Evolutionary conservation across 2,329 filamentous ascomycete species (phyloP), one percentile per base, ranked within the genome.

Genomic region (Elsinoe batatas): DNA sequence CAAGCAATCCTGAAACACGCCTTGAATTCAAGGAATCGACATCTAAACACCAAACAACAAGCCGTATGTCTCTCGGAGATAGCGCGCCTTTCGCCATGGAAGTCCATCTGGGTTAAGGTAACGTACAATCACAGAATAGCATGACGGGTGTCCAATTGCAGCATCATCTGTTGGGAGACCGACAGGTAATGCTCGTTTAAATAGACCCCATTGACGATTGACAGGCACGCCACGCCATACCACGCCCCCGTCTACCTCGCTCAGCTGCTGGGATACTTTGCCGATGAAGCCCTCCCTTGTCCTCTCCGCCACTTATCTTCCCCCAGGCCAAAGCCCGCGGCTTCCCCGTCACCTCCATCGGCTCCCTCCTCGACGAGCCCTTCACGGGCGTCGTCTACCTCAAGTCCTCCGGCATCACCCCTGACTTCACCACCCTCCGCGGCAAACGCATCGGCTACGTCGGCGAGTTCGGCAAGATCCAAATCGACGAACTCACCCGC

Each of bases 361-460:
- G 85, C 37, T 87, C 83, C 30, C 79, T 90, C 2, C 81, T 90
- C 53, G 85, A 90, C 61, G 86, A 90, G 67, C 86, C 86, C 30
- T 90, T 90, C 71, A 89, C 86, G 0, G 85, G 86, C 13, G 83
- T 89, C 53, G 81, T 89, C 49, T 89, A 89, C 69, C 79, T 89
- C 65, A 88, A 87, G 68, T 76, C 78, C 47, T 85, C 81, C 46
- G 85, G 85, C 56, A 88, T 89, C 71, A 88, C 84, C 30, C 72
- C 81, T 46, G 85, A 89, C 73, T 89, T 90, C 73, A 79, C 76
- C 66, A 84, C 83, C 38, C 79, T 90, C 62, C 85, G 84, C 70
- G 85, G 84, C 62, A 88, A 88, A 73, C 80, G 79, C 20, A 89
- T 89, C 67, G 86, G 86, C 67, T 89, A 89, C 62, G 85, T 89